These are phyloP conservation scores for Blepharisma undulans DNA, from an alignment of 169 alveolate species.

Conservation along the genomic window DNA sequence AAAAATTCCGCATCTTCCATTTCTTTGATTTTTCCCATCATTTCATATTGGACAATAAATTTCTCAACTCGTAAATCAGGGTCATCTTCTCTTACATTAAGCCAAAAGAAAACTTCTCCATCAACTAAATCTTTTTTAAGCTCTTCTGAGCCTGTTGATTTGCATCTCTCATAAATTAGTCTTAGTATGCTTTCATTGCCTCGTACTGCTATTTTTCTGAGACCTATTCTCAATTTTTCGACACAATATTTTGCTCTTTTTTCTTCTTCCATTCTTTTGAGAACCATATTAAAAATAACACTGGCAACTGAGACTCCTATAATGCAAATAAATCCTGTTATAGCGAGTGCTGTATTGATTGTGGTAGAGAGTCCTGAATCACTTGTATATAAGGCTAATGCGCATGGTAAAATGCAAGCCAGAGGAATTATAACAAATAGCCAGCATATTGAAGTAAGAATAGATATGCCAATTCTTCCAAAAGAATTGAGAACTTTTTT, in stretches of 20 bases:
- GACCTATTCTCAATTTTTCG: background rate
- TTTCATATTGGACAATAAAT: background rate
- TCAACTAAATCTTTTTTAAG: background rate
- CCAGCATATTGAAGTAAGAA: background rate
- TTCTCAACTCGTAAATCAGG: background rate
- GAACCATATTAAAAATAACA: background rate
- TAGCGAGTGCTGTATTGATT: background rate
- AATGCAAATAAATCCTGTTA: background rate
- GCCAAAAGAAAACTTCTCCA: background rate
- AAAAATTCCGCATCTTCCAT: background rate
- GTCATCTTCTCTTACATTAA: background rate
- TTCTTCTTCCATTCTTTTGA: conserved; percentile 22
- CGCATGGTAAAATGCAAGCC: background rate
- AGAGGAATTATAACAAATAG: background rate
- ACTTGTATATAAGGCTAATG: background rate
- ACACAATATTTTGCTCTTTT: background rate
- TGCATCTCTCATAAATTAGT: background rate
- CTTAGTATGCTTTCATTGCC: background rate
- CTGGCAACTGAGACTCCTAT: conserved; percentile 15
- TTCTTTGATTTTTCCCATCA: background rate
- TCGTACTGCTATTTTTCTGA: background rate
- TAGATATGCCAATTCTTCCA: background rate
- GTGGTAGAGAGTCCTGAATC: too few relatives aligned
- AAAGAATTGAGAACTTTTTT: background rate
- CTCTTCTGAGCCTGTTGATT: background rate